Base-by-base conservation (phyloP, 495 filamentous ascomycete species). In the Podospora pseudoanserina region DNA sequence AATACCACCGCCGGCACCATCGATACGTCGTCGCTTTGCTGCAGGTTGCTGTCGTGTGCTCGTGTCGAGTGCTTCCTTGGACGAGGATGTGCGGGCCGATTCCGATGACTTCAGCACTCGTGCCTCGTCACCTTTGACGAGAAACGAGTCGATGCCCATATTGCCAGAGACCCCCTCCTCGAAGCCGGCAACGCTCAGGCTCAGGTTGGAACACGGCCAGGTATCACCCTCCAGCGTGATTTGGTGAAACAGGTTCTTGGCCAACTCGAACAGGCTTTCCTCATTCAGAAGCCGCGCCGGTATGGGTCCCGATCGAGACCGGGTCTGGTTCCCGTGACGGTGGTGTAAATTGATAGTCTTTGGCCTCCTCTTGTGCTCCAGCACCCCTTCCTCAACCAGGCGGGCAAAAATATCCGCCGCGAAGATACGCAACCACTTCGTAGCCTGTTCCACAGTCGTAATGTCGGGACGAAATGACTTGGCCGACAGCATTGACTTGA, bases 401-500 rank as follows among this genome's bases (percentile, higher is more conserved):
- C 95, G 88, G 23, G 89, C 89, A 79, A 91, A 94, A 63, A 99
- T 96, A 75, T 99, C 95, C 0, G 93, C 92, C 16, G 88, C 89
- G 77, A 99, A 97, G 65, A 99, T 97, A 18, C 88, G 84, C 59
- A 99, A 81, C 95, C 95, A 99, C 72, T 88, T 90, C 6, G 86
- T 82, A 2, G 89, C 96, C 77, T 96, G 92, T 27, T 95, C 93
- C n/a, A 85, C 77, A 16, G 82, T 87, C 70, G 88, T 91, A 73
- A 99, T 92, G 68, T 83, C 88, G 1, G 95, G 95, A 5, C 93
- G 86, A 71, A 99, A 99, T 0, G 93, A 95, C 74, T 99, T 99
- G 58, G 95, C 94, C 2, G 92, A 96, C n/a, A 97, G 85, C 95
- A 99, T 99, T 23, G 91, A 94, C 74, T 98, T 97, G 76, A 97